Evolutionary conservation across 345 rosid genomes (phyloP).

Genomic region (Hibiscus mutabilis): DNA sequence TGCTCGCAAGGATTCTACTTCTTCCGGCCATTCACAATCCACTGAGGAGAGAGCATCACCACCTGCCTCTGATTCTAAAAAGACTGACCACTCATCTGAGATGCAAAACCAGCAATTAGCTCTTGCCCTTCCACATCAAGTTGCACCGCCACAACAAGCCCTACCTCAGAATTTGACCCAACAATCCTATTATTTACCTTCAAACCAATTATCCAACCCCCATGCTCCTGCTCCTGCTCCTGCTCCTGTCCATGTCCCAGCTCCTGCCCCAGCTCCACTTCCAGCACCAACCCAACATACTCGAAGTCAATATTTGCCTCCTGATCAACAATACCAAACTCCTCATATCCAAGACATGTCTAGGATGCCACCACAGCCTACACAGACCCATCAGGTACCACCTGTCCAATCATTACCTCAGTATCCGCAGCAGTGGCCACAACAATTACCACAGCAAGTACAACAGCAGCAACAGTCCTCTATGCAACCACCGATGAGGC

Average conservation of each 20-base stretch:
- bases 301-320: constrained; percentile 40
- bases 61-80: constrained; percentile 54
- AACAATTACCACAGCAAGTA: constrained; percentile 48
- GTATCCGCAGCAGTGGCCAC: constrained; percentile 72
- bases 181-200: constrained; percentile 66
- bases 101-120: constrained; percentile 81
- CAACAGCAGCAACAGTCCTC: constrained; percentile 39
- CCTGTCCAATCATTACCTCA: constrained; percentile 49
- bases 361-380: constrained; percentile 48
- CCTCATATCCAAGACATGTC: constrained; percentile 58
- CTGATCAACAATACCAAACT: constrained; percentile 62
- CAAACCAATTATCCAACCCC: constrained; percentile 43
- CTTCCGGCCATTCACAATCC: constrained; percentile 58
- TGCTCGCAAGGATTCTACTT: constrained; percentile 73
- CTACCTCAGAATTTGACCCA: constrained; percentile 46
- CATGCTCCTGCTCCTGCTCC: constrained; percentile 8
- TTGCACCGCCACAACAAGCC: constrained; percentile 60
- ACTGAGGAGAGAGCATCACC: constrained; percentile 62
- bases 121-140: constrained; percentile 84
- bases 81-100: constrained; percentile 51
- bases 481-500: constrained; percentile 56
- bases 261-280: constrained; percentile 10
- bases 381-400: constrained; percentile 46
- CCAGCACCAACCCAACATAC: constrained; percentile 37
- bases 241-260: constrained; percentile 1